A percentile compares a stretch with the other conserved stretches of the same genome.
phyloP scores from a whole-genome alignment of 2,329 filamentous ascomycete species.

The Sclerotinia subarctica region DNA sequence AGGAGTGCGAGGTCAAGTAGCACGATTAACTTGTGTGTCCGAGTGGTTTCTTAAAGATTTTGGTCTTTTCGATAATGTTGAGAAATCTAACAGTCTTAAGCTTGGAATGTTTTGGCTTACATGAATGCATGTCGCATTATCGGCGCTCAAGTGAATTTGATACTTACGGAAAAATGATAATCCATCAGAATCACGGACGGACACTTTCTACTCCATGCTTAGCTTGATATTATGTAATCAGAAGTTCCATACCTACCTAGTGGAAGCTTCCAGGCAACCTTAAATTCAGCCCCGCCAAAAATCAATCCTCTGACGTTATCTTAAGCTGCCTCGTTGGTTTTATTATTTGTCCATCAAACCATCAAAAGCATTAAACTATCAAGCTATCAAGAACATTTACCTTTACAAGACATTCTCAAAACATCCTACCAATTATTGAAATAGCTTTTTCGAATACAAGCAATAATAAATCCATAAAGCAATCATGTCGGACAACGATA shows the following conservation, averaged over 20 bases:
- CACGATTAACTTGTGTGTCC: neutral
- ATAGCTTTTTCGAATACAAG: neutral
- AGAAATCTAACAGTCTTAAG: neutral
- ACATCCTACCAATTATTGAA: neutral
- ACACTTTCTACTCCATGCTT: too few species aligned
- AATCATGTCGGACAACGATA: constrained; percentile 38
- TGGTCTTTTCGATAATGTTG: neutral
- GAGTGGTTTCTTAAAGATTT: neutral
- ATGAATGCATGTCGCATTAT: too few species aligned
- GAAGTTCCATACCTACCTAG: neutral
- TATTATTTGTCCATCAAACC: neutral
- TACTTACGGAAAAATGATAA: neutral
- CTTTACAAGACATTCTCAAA: neutral
- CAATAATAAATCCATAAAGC: constrained; percentile 35
- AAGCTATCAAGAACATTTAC: neutral
- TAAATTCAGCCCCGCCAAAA: constrained; percentile 3
- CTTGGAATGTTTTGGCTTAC: neutral
- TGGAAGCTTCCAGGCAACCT: constrained; percentile 2
- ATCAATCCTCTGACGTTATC: constrained; percentile 19
- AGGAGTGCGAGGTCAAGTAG: neutral
- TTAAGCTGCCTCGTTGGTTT: constrained; percentile 25
- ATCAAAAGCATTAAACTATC: neutral
- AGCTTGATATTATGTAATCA: neutral
- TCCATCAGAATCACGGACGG: neutral
- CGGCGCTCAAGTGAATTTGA: neutral